Conservation (phyloP, 2,329 filamentous ascomycete species). For the Penicillium sp. region DNA sequence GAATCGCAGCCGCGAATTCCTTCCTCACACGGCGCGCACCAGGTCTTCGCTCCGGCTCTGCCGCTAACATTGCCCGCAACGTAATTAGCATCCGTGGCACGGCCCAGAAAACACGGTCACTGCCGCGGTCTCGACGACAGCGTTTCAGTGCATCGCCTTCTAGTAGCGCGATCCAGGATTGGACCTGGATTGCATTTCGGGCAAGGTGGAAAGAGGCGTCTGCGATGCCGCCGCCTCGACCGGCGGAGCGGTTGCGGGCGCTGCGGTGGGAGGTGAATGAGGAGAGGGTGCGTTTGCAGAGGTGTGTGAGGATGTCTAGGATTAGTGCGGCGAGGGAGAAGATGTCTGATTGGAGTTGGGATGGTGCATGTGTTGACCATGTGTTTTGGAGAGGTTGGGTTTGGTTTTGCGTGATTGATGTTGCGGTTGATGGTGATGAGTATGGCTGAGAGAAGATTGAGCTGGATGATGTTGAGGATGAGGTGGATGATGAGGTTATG, state of each 20-base stretch:
- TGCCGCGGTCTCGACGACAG: constrained; percentile 20
- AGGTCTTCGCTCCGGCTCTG: constrained; percentile 30
- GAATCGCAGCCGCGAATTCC: constrained; percentile 14
- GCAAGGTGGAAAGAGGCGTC: constrained; percentile 54
- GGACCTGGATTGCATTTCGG: constrained; percentile 49
- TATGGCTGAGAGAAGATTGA: constrained; percentile 7
- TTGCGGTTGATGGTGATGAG: too few species aligned
- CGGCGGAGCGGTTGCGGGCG: constrained; percentile 47
- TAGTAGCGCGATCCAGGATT: constrained; percentile 51
- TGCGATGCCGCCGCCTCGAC: constrained; percentile 45
- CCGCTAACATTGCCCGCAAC: constrained; percentile 35
- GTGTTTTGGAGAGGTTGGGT: constrained; percentile 19
- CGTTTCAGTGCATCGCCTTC: constrained; percentile 45
- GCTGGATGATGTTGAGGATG: constrained; percentile 13
- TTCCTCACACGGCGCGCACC: constrained; percentile 30
- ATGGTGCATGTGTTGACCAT: background rate
- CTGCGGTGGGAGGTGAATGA: constrained; percentile 53
- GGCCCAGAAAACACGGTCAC: constrained; percentile 35
- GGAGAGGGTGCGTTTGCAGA: constrained; percentile 52
- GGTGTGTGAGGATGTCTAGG: constrained; percentile 54
- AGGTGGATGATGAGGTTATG: constrained; percentile 31
- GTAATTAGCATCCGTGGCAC: constrained; percentile 37
- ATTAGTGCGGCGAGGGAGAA: constrained; percentile 56
- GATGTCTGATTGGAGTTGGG: constrained; percentile 43
- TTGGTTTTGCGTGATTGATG: too few species aligned